phyloP scores from a whole-genome alignment of 441 rosid genomes.

The Metrosideros polymorpha region DNA sequence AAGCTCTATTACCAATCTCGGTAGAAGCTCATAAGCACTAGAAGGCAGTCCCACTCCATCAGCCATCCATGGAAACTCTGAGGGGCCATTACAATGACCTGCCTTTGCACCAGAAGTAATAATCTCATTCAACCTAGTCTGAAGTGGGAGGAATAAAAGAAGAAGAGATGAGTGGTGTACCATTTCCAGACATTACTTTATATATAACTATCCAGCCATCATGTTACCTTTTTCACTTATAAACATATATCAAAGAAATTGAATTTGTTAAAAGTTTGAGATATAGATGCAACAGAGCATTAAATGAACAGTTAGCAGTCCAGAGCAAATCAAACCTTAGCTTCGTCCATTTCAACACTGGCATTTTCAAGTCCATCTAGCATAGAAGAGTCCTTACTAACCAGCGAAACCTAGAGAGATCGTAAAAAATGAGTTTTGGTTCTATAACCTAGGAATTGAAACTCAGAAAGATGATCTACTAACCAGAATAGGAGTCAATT shows the following conservation, averaged over 20 bases:
- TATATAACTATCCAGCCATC: neutral
- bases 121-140: slow-evolving; percentile 93
- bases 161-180: neutral
- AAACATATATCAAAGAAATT: neutral
- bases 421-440: neutral
- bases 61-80: slow-evolving; percentile 90
- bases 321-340: slow-evolving; percentile 63
- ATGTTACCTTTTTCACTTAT: neutral
- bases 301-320: neutral
- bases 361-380: slow-evolving; percentile 99
- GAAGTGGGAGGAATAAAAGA: slow-evolving; percentile 5
- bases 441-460: neutral
- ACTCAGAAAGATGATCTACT: slow-evolving; percentile 1
- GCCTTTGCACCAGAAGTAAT: slow-evolving; percentile 56
- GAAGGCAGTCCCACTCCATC: slow-evolving; percentile 98
- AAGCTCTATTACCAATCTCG: slow-evolving; percentile 48
- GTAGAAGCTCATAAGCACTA: slow-evolving; percentile 81
- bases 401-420: slow-evolving; percentile 83
- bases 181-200: neutral
- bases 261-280: neutral
- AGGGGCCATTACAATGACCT: slow-evolving; percentile 33
- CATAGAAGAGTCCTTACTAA: slow-evolving; percentile 99
- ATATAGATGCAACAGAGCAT: neutral
- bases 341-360: slow-evolving; percentile 93
- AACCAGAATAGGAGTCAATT: slow-evolving; percentile 96